Evolutionary conservation across 768 basidiomycete genomes (phyloP), one percentile per base, ranked within the genome.

Genomic region (Amanita fuliginea): DNA sequence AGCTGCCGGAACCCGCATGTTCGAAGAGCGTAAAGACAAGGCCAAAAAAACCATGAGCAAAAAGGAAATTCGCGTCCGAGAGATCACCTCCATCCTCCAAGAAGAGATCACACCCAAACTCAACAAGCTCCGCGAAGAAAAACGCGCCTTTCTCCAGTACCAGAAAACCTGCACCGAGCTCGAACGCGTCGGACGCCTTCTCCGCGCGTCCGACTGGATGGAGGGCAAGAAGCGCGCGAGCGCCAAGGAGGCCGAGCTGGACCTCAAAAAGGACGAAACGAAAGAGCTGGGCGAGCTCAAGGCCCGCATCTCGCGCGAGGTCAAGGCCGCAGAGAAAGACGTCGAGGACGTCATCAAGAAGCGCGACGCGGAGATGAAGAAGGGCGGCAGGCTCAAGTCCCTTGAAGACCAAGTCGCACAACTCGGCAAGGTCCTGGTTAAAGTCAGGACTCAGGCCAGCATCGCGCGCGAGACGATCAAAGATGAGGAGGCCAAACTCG

Each of bases 1-100:
- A 63, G 96, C 96, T 0, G 91, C 94, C 0, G 96, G 96, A 5
- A 99, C 96, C 24, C 83, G 92, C 22, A 98, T 98, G 96, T 99
- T 97, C 59, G 96, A 99, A 63, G 95, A 98, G 47, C 80, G 89
- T 14, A 99, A 98, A 62, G 93, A 96, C 62, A 96, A 96, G 64
- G 94, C 95, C 6, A 78, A 84, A 60, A 91, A 87, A 66, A 96
- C 90, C 0, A 99, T 99, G 86, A 75, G 76, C 21, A 97, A 95
- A 75, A 98, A 98, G 69, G 91, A 98, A 56, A 97, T 95, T 67
- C 83, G 86, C 53, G 86, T 98, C 11, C 81, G 88, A 51, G 94
- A 98, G 65, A 82, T 96, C 60, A 83, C 77, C 13, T 71, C 78
- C 1, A 71, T 89, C 16, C 77, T 97, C 21, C 64, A 68, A 0